A percentile compares a stretch with the other conserved stretches of the same genome.
phyloP scores from a whole-genome alignment of 2,329 filamentous ascomycete genomes.

The Neonectria neomacrospora region DNA sequence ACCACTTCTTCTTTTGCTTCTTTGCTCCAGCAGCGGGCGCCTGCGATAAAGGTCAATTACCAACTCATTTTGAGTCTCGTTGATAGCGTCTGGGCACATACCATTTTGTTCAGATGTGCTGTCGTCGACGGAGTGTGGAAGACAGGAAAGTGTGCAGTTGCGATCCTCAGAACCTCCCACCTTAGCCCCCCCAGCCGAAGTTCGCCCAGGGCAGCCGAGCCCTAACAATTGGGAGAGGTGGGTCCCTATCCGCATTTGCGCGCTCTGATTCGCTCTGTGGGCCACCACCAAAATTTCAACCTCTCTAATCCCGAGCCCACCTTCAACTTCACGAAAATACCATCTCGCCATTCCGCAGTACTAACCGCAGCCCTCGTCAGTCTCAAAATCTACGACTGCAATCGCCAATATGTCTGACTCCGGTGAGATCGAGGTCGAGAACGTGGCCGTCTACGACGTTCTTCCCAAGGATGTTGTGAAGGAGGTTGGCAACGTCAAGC shows the following conservation, averaged over 20 bases:
- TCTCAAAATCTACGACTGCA: slow-evolving; percentile 53
- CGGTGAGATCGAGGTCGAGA: slow-evolving; percentile 94
- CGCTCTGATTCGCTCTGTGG: slow-evolving; percentile 51
- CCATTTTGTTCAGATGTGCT: slow-evolving; percentile 59
- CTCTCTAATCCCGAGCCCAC: slow-evolving; percentile 47
- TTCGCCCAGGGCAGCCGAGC: slow-evolving; percentile 55
- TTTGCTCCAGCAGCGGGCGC: slow-evolving; percentile 60
- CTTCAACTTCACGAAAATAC: slow-evolving; percentile 50
- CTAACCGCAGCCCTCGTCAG: slow-evolving; percentile 53
- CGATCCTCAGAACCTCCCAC: slow-evolving; percentile 45
- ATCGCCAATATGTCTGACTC: slow-evolving; percentile 86
- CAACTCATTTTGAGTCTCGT: slow-evolving; percentile 24
- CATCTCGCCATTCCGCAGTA: slow-evolving; percentile 53
- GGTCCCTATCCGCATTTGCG: slow-evolving; percentile 45
- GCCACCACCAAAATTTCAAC: slow-evolving; percentile 53
- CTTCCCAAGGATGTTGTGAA: slow-evolving; percentile 92
- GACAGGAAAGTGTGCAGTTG: slow-evolving; percentile 45
- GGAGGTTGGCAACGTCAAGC: slow-evolving; percentile 92
- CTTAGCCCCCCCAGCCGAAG: slow-evolving; percentile 43
- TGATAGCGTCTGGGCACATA: slow-evolving; percentile 44
- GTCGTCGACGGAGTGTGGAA: slow-evolving; percentile 54
- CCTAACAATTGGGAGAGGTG: slow-evolving; percentile 50
- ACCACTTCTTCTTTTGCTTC: slow-evolving; percentile 65
- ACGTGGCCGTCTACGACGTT: slow-evolving; percentile 77
- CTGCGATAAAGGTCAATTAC: slow-evolving; percentile 46